A percentile compares a stretch with the other conserved stretches of the same genome.
phyloP scores from a whole-genome alignment of 768 basidiomycete species.

The Mycena metata region DNA sequence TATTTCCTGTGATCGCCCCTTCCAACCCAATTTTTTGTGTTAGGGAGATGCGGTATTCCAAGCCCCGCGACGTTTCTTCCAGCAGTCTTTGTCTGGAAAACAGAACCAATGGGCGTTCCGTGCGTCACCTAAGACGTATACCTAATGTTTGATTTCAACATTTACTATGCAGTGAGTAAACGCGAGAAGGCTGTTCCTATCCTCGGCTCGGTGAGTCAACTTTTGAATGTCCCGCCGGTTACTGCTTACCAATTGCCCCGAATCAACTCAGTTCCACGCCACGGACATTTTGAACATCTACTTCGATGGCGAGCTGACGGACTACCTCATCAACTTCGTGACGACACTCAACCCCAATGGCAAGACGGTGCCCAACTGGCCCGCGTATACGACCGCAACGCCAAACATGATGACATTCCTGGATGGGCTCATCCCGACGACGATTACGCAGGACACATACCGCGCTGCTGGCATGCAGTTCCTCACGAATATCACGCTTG shows the following conservation, averaged over 20 bases:
- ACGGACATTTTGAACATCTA: conserved; percentile 51
- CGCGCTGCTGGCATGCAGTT: conserved; percentile 42
- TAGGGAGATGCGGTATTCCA: conserved; percentile 64
- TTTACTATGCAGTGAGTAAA: conserved; percentile 47
- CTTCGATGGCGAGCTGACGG: conserved; percentile 46
- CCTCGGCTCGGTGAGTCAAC: conserved; percentile 49
- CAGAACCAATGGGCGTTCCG: conserved; percentile 56
- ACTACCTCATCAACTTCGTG: conserved; percentile 54
- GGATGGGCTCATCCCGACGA: conserved; percentile 44
- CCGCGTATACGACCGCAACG: conserved; percentile 52
- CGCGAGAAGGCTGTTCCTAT: conserved; percentile 47
- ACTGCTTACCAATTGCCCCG: neutral
- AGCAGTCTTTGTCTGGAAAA: conserved; percentile 54
- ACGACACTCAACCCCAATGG: conserved; percentile 56
- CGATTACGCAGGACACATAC: conserved; percentile 43
- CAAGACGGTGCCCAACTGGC: conserved; percentile 56
- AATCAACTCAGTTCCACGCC: conserved; percentile 46
- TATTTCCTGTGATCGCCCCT: neutral
- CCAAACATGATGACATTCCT: conserved; percentile 51
- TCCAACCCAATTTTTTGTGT: too few relatives aligned
- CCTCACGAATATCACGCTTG: conserved; percentile 47
- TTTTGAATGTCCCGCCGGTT: too few relatives aligned
- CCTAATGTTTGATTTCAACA: neutral
- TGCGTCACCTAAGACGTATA: conserved; percentile 32
- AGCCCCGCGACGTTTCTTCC: conserved; percentile 63